Evolutionary conservation across 768 basidiomycete genomes (phyloP).

Genomic region (Botryobasidium botryosum): DNA sequence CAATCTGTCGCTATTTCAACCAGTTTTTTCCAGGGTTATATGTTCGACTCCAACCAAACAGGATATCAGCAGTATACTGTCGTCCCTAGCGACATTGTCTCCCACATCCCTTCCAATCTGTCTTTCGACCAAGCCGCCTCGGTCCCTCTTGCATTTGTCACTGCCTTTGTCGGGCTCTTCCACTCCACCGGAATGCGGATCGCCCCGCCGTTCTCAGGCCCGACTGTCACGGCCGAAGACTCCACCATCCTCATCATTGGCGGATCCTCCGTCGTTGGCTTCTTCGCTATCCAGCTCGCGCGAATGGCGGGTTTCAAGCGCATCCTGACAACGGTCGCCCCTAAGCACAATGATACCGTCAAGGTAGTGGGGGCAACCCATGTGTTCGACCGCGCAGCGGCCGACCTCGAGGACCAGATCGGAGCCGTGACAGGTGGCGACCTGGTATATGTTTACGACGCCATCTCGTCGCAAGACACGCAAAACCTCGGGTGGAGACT

Average conservation of each 20-base stretch:
- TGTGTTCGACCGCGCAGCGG: background rate
- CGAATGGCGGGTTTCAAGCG: conserved; percentile 6
- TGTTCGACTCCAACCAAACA: too few relatives aligned
- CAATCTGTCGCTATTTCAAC: too few relatives aligned
- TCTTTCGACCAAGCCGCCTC: conserved; percentile 1
- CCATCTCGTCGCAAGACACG: too few relatives aligned
- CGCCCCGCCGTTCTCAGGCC: background rate
- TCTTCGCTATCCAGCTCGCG: conserved; percentile 9
- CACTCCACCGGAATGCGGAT: conserved; percentile 6
- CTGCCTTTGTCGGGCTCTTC: conserved; percentile 5
- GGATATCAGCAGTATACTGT: too few relatives aligned
- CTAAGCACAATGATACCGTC: conserved; percentile 3
- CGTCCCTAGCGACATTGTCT: too few relatives aligned
- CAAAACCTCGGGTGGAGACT: too few relatives aligned
- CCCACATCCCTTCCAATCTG: too few relatives aligned
- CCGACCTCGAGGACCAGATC: too few relatives aligned
- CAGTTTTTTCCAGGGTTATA: too few relatives aligned
- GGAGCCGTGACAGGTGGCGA: too few relatives aligned
- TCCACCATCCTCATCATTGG: conserved; percentile 5
- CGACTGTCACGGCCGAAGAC: background rate
- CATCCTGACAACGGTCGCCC: conserved; percentile 5
- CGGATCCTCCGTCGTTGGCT: conserved; percentile 5
- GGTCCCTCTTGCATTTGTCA: background rate
- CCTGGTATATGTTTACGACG: too few relatives aligned
- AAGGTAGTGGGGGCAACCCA: conserved; percentile 8